A percentile compares a stretch with the other conserved stretches of the same genome.
phyloP scores from a whole-genome alignment of 148 eudicot species.

The Fagopyrum homotropicum region DNA sequence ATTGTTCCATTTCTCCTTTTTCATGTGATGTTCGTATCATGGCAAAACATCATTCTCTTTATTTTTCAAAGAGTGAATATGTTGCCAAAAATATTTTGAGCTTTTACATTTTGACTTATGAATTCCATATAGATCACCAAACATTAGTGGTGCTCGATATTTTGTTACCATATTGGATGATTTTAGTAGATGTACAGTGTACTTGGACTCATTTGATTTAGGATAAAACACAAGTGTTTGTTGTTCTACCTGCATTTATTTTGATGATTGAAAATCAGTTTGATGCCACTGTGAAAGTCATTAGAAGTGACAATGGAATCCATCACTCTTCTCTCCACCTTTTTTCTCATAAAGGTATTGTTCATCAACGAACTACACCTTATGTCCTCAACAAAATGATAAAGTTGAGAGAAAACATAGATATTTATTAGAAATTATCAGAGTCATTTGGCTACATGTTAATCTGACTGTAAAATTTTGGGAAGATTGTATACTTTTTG shows the following conservation, averaged over 20 bases:
- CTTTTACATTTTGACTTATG: not conserved
- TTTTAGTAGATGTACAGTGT: not conserved
- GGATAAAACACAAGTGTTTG: not conserved
- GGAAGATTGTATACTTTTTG: slow-evolving; percentile 1
- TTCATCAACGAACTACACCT: not conserved
- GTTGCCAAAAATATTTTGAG: no score
- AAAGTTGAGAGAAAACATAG: not conserved
- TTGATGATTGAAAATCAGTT: not conserved
- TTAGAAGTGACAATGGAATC: slow-evolving; percentile 2
- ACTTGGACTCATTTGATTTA: not conserved
- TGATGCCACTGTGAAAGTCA: not conserved
- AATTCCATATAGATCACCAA: not conserved
- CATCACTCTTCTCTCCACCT: fast-evolving
- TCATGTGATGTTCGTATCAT: no score
- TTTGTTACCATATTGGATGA: not conserved
- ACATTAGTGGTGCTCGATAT: not conserved
- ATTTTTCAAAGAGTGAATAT: no score
- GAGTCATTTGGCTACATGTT: not conserved
- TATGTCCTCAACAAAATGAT: not conserved
- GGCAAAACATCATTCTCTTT: no score
- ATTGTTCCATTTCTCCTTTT: no score
- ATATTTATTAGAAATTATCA: not conserved
- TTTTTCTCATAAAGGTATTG: not conserved
- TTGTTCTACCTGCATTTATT: fast-evolving
- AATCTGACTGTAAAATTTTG: not conserved